These are phyloP conservation scores for Wickerhamomyces bovis DNA, from an alignment of 805 yeast species.

Conservation along the genomic window DNA sequence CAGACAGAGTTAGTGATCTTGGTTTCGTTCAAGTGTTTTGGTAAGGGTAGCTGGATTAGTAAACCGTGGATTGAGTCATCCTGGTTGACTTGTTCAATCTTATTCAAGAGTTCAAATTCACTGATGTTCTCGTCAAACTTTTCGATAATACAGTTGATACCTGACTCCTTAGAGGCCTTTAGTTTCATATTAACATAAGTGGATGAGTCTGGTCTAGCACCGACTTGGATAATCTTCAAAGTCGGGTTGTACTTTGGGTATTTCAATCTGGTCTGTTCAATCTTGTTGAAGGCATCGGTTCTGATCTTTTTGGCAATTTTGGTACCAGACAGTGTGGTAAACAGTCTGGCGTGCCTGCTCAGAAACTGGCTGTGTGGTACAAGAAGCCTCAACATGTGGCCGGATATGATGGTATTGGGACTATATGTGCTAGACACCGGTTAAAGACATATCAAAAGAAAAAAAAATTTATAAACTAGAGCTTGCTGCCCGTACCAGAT, in stretches of 20 bases:
- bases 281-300: conserved; percentile 33
- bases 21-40: conserved; percentile 72
- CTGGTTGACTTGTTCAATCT: conserved; percentile 58
- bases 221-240: conserved; percentile 71
- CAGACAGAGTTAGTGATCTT: conserved; percentile 75
- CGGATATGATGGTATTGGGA: too few relatives aligned
- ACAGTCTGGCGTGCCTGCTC: conserved; percentile 21
- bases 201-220: conserved; percentile 71
- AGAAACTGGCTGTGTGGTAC: conserved; percentile 1
- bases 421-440: too few relatives aligned
- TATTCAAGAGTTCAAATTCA: conserved; percentile 53
- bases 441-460: neutral
- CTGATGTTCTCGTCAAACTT: conserved; percentile 58
- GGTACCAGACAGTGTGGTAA: conserved; percentile 40
- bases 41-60: conserved; percentile 86
- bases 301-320: conserved; percentile 39
- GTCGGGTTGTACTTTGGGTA: conserved; percentile 57
- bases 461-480: neutral
- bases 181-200: conserved; percentile 81
- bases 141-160: conserved; percentile 59
- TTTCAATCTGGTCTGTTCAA: conserved; percentile 26
- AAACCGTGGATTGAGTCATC: conserved; percentile 81
- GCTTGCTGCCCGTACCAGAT: neutral
- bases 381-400: neutral
- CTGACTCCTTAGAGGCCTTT: conserved; percentile 83